phyloP scores from a whole-genome alignment of 805 yeast genomes.

The Brettanomyces bruxellensis region DNA sequence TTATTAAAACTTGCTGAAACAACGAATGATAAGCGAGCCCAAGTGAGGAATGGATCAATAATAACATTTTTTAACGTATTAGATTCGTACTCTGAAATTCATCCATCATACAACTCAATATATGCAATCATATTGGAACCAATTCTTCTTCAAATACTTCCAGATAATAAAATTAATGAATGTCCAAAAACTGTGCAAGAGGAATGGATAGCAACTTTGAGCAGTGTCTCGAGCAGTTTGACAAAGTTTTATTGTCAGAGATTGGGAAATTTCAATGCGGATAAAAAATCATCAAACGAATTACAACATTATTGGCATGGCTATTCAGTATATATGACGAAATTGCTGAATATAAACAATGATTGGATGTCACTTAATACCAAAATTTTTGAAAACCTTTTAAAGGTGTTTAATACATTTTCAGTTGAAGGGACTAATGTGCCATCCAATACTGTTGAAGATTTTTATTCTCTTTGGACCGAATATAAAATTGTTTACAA shows the following conservation, averaged over 20 bases:
- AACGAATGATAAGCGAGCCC: slow-evolving; percentile 57
- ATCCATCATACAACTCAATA: slow-evolving; percentile 63
- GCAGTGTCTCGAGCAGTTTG: slow-evolving; percentile 56
- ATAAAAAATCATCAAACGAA: slow-evolving; percentile 5
- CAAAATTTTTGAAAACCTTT: slow-evolving; percentile 45
- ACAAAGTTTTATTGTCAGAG: slow-evolving; percentile 51
- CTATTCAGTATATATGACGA: slow-evolving; percentile 40
- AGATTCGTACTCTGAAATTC: slow-evolving; percentile 54
- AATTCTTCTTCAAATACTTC: slow-evolving; percentile 26
- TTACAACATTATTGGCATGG: slow-evolving; percentile 42
- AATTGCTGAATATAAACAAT: slow-evolving; percentile 29
- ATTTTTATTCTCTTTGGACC: slow-evolving; percentile 45
- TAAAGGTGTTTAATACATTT: slow-evolving; percentile 35
- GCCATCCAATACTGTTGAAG: slow-evolving; percentile 26
- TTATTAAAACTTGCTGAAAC: slow-evolving; percentile 53
- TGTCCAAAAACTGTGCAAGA: slow-evolving; percentile 6
- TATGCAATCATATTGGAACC: slow-evolving; percentile 53
- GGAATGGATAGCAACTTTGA: slow-evolving; percentile 54
- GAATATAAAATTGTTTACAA: slow-evolving; percentile 35
- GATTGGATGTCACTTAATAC: slow-evolving; percentile 43
- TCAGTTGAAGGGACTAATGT: slow-evolving; percentile 8
- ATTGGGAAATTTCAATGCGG: slow-evolving; percentile 28
- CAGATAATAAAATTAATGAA: slow-evolving; percentile 4
- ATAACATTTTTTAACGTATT: slow-evolving; percentile 81
- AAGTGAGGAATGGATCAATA: slow-evolving; percentile 82